Evolutionary conservation across 441 rosid genomes (phyloP).

Genomic region (Populus hybrid): DNA sequence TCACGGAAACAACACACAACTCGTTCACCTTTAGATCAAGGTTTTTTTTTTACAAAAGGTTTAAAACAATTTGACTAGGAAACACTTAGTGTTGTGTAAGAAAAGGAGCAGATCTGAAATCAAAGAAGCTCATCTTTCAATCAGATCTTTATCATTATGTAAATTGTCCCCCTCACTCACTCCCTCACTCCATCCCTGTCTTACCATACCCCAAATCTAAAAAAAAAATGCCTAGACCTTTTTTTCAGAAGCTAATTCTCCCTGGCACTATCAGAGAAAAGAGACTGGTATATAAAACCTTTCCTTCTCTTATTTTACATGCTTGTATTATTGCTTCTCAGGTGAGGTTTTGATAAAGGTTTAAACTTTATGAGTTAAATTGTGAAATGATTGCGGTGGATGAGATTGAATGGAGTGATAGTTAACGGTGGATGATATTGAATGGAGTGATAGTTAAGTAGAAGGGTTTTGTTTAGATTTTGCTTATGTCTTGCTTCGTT

Average conservation of each 20-base stretch:
- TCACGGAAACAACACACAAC: conserved; percentile 9
- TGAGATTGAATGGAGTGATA: not conserved
- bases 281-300: conserved; percentile 56
- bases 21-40: conserved; percentile 37
- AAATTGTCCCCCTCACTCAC: conserved; percentile 14
- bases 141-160: conserved; percentile 7
- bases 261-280: conserved; percentile 62
- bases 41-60: conserved; percentile 2
- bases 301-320: not conserved
- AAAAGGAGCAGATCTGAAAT: conserved; percentile 40
- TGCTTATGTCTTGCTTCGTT: not conserved
- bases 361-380: not conserved
- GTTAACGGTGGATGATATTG: not conserved
- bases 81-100: conserved; percentile 18
- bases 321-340: not conserved
- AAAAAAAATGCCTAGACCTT: conserved; percentile 74
- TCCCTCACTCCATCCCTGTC: conserved; percentile 2
- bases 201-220: conserved; percentile 6
- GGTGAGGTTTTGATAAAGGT: not conserved
- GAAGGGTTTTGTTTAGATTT: not conserved
- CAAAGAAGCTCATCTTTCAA: conserved; percentile 20
- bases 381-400: not conserved
- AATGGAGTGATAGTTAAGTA: not conserved
- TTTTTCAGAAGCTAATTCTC: conserved; percentile 84
- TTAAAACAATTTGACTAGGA: conserved; percentile 34